phyloP scores from a whole-genome alignment of 306 rosid genomes.

The Purshia tridentata region DNA sequence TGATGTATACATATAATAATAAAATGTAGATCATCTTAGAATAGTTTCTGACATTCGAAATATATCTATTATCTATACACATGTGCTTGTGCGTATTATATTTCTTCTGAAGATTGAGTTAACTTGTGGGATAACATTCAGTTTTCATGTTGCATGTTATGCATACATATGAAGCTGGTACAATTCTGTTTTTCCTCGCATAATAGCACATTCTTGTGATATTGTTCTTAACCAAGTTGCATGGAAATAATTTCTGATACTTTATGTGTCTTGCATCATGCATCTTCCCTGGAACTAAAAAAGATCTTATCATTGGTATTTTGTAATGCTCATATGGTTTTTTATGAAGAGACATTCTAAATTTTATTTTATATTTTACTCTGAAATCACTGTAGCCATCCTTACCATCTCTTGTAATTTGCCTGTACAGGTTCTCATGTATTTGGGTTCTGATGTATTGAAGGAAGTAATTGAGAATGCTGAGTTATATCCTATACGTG shows the following conservation, averaged over 20 bases:
- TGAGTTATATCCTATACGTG: constrained; percentile 88
- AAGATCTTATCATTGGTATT: background rate
- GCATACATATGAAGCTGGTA: constrained; percentile 2
- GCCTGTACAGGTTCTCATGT: constrained; percentile 80
- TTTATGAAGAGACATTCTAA: constrained; percentile 12
- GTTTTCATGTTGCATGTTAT: constrained; percentile 10
- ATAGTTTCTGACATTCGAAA: background rate
- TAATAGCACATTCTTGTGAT: constrained; percentile 10
- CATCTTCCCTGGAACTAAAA: background rate
- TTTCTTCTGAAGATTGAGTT: background rate
- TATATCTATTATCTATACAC: background rate
- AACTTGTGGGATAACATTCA: background rate
- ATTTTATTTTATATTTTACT: constrained; percentile 24
- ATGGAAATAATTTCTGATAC: background rate
- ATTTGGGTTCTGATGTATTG: constrained; percentile 69
- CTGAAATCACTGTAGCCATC: constrained; percentile 16
- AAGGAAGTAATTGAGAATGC: constrained; percentile 76
- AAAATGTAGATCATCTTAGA: background rate
- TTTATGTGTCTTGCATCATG: background rate
- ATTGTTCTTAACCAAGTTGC: constrained; percentile 10
- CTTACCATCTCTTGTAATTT: constrained; percentile 26
- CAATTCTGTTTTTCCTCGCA: constrained; percentile 6
- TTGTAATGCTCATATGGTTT: constrained; percentile 3
- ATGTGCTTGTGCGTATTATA: background rate
- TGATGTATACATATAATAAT: background rate